phyloP scores from a whole-genome alignment of 2,329 filamentous ascomycete species.

The Tolypocladium endophyticum region DNA sequence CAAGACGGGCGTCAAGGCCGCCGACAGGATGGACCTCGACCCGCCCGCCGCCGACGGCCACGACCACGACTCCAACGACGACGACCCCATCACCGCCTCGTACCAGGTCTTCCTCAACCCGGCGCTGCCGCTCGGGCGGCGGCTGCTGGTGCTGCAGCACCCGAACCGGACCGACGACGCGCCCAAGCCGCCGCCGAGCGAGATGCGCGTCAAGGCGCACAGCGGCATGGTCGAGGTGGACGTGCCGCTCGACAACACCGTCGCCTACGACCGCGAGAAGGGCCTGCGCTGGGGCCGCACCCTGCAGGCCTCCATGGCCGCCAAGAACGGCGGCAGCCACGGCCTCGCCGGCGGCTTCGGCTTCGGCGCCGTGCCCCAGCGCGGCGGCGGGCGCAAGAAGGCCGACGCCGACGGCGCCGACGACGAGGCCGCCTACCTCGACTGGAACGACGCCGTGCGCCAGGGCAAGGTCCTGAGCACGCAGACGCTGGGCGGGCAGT shows the following conservation, averaged over 20 bases:
- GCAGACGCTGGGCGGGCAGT: conserved; percentile 79
- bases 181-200: conserved; percentile 43
- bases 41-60: conserved; percentile 44
- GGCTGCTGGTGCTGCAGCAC: conserved; percentile 80
- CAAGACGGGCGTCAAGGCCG: neutral
- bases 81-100: conserved; percentile 59
- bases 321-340: conserved; percentile 54
- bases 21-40: conserved; percentile 12
- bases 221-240: conserved; percentile 87
- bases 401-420: conserved; percentile 34
- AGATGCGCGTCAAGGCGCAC: conserved; percentile 71
- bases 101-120: conserved; percentile 87
- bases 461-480: conserved; percentile 64
- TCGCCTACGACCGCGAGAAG: conserved; percentile 74
- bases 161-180: conserved; percentile 60
- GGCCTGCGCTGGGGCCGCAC: conserved; percentile 75
- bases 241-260: conserved; percentile 63
- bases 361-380: conserved; percentile 38
- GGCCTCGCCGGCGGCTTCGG: conserved; percentile 66
- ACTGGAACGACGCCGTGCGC: conserved; percentile 58
- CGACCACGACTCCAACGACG: conserved; percentile 49
- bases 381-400: conserved; percentile 18
- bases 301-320: conserved; percentile 48
- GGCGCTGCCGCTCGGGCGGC: conserved; percentile 46
- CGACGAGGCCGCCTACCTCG: conserved; percentile 20